Conservation (phyloP, 345 rosid genomes). For the Brassica juncea region DNA sequence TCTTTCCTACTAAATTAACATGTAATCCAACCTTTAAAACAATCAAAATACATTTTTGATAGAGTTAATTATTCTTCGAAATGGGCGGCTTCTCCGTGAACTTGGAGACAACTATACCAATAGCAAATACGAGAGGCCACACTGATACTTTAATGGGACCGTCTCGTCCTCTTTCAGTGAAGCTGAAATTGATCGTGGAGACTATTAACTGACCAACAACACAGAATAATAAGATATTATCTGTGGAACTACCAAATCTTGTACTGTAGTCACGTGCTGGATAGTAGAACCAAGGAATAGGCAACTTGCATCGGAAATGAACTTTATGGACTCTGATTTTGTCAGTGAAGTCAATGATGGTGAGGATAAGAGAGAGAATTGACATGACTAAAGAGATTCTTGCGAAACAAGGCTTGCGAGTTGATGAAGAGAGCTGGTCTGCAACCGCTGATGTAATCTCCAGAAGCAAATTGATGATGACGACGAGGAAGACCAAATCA, state of each 20-base stretch:
- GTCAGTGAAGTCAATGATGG: slow-evolving; percentile 6
- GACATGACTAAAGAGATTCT: slow-evolving; percentile 2
- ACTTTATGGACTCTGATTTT: neutral
- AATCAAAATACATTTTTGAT: no score
- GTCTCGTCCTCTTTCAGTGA: neutral
- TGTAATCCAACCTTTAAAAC: no score
- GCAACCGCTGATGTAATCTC: slow-evolving; percentile 11
- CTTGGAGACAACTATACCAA: neutral
- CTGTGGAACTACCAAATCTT: neutral
- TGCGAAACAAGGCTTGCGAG: neutral
- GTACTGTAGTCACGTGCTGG: neutral
- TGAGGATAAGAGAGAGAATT: neutral
- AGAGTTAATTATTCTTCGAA: no score
- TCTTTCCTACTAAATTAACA: no score
- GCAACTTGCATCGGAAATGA: slow-evolving; percentile 18
- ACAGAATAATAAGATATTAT: slow-evolving; percentile 13
- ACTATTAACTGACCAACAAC: slow-evolving; percentile 2
- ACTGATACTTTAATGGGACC: slow-evolving; percentile 17
- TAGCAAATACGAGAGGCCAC: slow-evolving; percentile 23
- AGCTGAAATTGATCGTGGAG: neutral
- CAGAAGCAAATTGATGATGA: neutral
- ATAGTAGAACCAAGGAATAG: slow-evolving; percentile 25
- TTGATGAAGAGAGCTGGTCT: slow-evolving; percentile 21
- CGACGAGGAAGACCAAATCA: neutral
- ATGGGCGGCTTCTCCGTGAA: no score